Base-by-base conservation (phyloP, 2,329 filamentous ascomycete genomes). In the Colletotrichum eleusines region DNA sequence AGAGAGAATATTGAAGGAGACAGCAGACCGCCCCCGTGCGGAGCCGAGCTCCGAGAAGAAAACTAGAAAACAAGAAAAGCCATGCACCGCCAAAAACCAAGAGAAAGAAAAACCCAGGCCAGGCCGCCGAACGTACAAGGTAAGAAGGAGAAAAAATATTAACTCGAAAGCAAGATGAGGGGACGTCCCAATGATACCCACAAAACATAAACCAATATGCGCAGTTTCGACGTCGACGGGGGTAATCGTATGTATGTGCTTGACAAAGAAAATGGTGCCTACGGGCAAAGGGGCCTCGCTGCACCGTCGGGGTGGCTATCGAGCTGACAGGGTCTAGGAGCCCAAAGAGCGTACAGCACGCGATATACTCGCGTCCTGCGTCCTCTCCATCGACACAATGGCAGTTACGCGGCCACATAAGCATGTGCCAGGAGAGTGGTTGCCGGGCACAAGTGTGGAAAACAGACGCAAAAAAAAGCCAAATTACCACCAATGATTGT, bases 201-300 rank as follows among this genome's bases (percentile, higher is more conserved):
- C 20, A 46, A n/a, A 12, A 33, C 18, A 23, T 54, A 42, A 40
- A 53, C 35, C 55, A 14, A 69, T 44, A 60, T 58, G 31, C 54
- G 46, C 53, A 65, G 38, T 5, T 57, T 64, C 61, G 16, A 60
- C 46, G 40, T 70, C 35, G 28, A 40, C 2, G 64, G 42, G 60
- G 66, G 50, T 61, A 69, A 70, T 51, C 60, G 28, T 70, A 53
- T 69, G 28, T 70, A 53, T 69, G 53, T 65, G 35, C 62, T 12
- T 48, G 69, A 72, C 69, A 72, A 72, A 72, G 66, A 42, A 72
- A 69, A 72, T 23, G 18, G 23, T 44, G 63, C 55, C 67, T 7
- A 18, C 18, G 33, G 63, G 55, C 55, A 33, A 23, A 50, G 14
- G 48, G 40, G 63, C 55, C 40, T 40, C 67, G 55, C 26, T 50